A percentile compares a stretch with the other conserved stretches of the same genome.
phyloP scores from a whole-genome alignment of 345 rosid species.

The Cardamine chenopodiifolia region DNA sequence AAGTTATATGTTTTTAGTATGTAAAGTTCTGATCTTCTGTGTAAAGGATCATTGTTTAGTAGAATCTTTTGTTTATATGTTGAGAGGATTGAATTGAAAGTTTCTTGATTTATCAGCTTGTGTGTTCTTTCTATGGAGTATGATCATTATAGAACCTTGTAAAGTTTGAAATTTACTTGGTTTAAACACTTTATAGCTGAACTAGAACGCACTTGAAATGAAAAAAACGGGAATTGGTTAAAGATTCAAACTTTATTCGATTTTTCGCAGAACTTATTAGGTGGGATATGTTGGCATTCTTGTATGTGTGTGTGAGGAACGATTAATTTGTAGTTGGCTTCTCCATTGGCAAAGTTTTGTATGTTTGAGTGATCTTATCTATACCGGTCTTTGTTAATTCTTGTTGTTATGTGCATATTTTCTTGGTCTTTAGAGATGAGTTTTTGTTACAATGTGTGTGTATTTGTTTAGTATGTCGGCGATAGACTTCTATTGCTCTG shows the following conservation, averaged over 20 bases:
- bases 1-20: slow-evolving; percentile 33
- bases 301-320: background rate
- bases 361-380: background rate
- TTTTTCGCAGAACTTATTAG: background rate
- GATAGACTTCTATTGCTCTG: slow-evolving; percentile 93
- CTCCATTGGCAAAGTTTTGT: background rate
- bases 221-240: background rate
- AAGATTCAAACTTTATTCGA: background rate
- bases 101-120: slow-evolving; percentile 6
- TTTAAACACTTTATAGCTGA: background rate
- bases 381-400: background rate
- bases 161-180: background rate
- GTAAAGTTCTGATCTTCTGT: background rate
- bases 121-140: background rate
- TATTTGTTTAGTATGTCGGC: slow-evolving; percentile 75
- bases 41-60: slow-evolving; percentile 1
- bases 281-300: background rate
- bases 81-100: slow-evolving; percentile 11
- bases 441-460: background rate
- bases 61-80: slow-evolving; percentile 5
- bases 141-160: background rate
- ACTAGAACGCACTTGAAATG: background rate
- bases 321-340: slow-evolving; percentile 3
- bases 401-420: background rate
- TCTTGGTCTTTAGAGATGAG: background rate